Percentiles rank a stretch among this genome's conserved stretches.
Evolutionary conservation across 768 basidiomycete genomes (phyloP).

Genomic region (Termitomyces heimii): DNA sequence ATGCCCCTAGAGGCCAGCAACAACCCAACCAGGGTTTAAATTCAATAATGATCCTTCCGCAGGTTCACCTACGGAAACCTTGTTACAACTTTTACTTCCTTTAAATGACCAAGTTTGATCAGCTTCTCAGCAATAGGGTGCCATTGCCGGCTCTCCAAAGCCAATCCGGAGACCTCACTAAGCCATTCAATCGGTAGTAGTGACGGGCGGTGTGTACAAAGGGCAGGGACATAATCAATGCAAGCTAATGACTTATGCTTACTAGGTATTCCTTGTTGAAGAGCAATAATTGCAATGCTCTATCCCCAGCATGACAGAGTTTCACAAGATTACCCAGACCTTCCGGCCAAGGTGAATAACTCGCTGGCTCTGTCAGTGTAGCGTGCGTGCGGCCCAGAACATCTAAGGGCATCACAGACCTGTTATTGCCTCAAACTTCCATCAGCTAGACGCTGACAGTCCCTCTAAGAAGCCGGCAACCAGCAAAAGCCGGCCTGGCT

Average conservation of each 20-base stretch:
- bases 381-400: background rate
- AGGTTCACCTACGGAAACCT: background rate
- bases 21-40: background rate
- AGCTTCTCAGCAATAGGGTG: background rate
- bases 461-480: background rate
- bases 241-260: too few species aligned
- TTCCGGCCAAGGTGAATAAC: background rate
- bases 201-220: too few species aligned
- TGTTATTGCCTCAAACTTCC: conserved; percentile 14
- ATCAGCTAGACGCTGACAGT: background rate
- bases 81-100: background rate
- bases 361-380: background rate
- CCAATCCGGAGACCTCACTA: background rate
- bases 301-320: background rate
- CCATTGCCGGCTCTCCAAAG: background rate
- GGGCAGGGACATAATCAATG: too few species aligned
- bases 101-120: background rate
- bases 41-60: background rate
- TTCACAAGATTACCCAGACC: background rate
- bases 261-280: too few species aligned
- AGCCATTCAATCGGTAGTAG: background rate
- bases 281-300: too few species aligned
- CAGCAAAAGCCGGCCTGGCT: background rate
- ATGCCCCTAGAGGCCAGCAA: background rate
- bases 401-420: background rate